Evolutionary conservation across 345 rosid genomes (phyloP).

Genomic region (Rhodamnia argentea): DNA sequence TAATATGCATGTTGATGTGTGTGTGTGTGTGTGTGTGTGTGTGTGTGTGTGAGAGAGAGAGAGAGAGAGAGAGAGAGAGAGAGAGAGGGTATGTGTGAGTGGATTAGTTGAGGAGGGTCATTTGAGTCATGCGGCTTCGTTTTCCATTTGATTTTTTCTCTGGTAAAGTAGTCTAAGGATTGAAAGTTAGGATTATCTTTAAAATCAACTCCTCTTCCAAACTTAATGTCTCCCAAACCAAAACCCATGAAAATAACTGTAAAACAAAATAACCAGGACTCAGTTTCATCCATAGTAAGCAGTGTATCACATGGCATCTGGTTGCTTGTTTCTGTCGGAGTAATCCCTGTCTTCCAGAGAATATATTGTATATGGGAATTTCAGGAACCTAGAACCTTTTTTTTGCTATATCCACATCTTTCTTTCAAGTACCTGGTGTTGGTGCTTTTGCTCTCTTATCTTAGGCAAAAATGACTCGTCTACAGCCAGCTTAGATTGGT

Average conservation of each 20-base stretch:
- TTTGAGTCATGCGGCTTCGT: neutral
- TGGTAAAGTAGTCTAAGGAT: neutral
- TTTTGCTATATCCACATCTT: neutral
- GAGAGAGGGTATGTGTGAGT: too few relatives aligned
- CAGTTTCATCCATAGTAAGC: neutral
- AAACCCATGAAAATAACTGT: neutral
- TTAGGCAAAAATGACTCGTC: neutral
- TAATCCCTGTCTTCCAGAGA: neutral
- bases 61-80: neutral
- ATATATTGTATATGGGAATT: neutral
- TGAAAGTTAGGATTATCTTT: neutral
- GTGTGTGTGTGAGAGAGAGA: too few relatives aligned
- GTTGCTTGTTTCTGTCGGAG: neutral
- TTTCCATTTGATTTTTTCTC: neutral
- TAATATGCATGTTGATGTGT: neutral
- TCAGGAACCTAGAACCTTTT: neutral
- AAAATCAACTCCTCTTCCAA: neutral
- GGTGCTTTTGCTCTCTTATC: neutral
- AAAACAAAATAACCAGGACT: neutral
- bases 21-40: too few relatives aligned
- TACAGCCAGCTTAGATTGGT: neutral
- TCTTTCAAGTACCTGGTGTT: neutral
- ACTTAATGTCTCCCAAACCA: neutral
- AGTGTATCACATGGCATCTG: neutral
- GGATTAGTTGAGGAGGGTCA: too few relatives aligned